phyloP scores from a whole-genome alignment of 805 yeast genomes.

The Ogataea angusta region DNA sequence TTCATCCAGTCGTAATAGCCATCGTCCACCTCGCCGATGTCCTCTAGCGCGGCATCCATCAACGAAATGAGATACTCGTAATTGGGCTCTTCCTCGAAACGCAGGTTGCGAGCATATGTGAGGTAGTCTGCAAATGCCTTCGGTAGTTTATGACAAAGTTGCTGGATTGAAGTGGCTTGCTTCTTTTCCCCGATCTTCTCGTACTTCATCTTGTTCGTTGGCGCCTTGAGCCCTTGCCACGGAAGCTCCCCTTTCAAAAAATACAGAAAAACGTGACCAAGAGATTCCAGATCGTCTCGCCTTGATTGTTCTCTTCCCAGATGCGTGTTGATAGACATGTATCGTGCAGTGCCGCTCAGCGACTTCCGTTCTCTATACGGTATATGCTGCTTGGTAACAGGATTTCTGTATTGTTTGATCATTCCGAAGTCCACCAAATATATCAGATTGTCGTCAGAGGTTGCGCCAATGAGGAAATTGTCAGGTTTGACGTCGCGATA shows the following conservation, averaged over 20 bases:
- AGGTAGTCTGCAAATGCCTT: slow-evolving; percentile 72
- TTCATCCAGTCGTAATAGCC: slow-evolving; percentile 80
- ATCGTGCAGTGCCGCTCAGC: slow-evolving; percentile 80
- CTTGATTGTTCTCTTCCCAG: slow-evolving; percentile 80
- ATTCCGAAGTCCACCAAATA: slow-evolving; percentile 81
- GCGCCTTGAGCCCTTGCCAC: slow-evolving; percentile 89
- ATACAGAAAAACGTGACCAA: slow-evolving; percentile 80
- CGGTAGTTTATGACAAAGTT: slow-evolving; percentile 64
- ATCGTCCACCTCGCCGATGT: slow-evolving; percentile 58
- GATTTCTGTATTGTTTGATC: slow-evolving; percentile 84
- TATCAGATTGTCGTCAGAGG: slow-evolving; percentile 49
- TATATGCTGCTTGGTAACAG: slow-evolving; percentile 73
- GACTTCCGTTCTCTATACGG: slow-evolving; percentile 81
- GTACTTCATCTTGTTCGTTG: slow-evolving; percentile 78
- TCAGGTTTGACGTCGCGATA: slow-evolving; percentile 85
- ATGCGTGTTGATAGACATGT: slow-evolving; percentile 88
- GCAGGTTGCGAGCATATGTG: slow-evolving; percentile 61
- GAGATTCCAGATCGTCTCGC: slow-evolving; percentile 76
- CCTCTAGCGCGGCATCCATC: slow-evolving; percentile 56
- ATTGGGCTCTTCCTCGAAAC: slow-evolving; percentile 79
- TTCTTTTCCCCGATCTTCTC: slow-evolving; percentile 83
- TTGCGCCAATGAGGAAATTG: slow-evolving; percentile 73
- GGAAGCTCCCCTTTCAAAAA: slow-evolving; percentile 77
- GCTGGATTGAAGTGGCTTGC: slow-evolving; percentile 62
- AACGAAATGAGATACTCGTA: slow-evolving; percentile 63